Evolutionary conservation across 1,284 basidiomycete genomes (phyloP).

Genomic region (Sporisorium iseilematis-ciliati): DNA sequence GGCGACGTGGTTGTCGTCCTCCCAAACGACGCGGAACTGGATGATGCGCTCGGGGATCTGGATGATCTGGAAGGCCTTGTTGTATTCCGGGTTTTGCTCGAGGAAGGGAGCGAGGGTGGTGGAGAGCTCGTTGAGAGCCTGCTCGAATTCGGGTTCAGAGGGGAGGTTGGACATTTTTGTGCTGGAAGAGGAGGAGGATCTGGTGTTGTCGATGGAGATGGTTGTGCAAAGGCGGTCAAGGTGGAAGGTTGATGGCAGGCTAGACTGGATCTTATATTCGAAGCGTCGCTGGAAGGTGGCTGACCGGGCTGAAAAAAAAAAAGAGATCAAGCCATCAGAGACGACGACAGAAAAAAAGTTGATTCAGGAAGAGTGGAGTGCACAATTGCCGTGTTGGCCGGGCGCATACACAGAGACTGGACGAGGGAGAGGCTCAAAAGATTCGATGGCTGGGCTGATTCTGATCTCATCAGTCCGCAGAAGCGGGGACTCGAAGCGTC

Average conservation of each 20-base stretch:
- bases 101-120: slow-evolving; percentile 79
- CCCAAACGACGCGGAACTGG: slow-evolving; percentile 77
- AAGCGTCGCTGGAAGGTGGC: too few relatives aligned
- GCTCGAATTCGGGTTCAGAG: slow-evolving; percentile 75
- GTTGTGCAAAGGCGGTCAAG: too few relatives aligned
- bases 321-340: too few relatives aligned
- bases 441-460: background rate
- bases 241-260: background rate
- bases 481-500: slow-evolving; percentile 1
- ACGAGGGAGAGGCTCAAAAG: too few relatives aligned
- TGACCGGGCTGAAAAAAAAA: too few relatives aligned
- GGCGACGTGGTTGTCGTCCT: slow-evolving; percentile 75
- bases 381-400: too few relatives aligned
- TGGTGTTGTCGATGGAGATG: background rate
- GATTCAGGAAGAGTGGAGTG: too few relatives aligned
- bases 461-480: background rate
- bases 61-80: slow-evolving; percentile 79
- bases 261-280: background rate
- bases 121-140: slow-evolving; percentile 78
- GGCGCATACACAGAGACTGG: too few relatives aligned
- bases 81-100: slow-evolving; percentile 78
- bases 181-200: background rate
- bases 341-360: too few relatives aligned
- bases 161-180: slow-evolving; percentile 68
- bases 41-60: slow-evolving; percentile 82